These are phyloP conservation scores for Solanum sejunctum DNA, from an alignment of 257 asterid genomes.

Conservation along the genomic window DNA sequence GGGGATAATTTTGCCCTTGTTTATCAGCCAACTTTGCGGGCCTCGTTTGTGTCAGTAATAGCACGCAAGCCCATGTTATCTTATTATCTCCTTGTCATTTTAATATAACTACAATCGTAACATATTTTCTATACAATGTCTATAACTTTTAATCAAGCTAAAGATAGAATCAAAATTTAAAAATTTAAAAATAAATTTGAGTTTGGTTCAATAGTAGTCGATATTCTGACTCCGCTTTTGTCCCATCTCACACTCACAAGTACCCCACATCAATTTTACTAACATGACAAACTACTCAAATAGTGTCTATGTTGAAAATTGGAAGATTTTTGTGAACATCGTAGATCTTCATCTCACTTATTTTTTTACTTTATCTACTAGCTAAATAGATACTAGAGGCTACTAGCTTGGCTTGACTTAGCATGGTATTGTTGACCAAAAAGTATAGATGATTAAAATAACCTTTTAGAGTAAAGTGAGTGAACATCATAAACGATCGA, in stretches of 20 bases:
- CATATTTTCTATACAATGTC: neutral
- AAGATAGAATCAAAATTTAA: neutral
- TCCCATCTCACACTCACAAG: neutral
- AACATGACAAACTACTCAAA: neutral
- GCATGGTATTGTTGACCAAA: constrained; percentile 28
- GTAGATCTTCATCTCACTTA: neutral
- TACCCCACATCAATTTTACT: neutral
- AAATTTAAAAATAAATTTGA: neutral
- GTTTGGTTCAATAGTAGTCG: accelerated
- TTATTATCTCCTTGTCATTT: constrained; percentile 5
- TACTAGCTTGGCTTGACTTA: neutral
- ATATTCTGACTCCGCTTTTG: neutral
- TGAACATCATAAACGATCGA: neutral
- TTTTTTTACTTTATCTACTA: neutral
- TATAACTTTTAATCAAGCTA: neutral
- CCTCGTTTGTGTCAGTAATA: constrained; percentile 15
- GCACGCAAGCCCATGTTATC: constrained; percentile 39
- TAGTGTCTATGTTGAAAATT: neutral
- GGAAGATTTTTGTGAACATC: neutral
- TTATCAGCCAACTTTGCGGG: constrained; percentile 25
- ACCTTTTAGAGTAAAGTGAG: neutral
- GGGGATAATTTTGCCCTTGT: constrained; percentile 3
- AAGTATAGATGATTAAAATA: neutral
- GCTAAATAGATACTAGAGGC: neutral
- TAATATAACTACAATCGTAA: neutral